Percentiles rank a stretch among this genome's conserved stretches.
Conservation (phyloP, 805 yeast genomes). For the Sugiyamaella marilandica region DNA sequence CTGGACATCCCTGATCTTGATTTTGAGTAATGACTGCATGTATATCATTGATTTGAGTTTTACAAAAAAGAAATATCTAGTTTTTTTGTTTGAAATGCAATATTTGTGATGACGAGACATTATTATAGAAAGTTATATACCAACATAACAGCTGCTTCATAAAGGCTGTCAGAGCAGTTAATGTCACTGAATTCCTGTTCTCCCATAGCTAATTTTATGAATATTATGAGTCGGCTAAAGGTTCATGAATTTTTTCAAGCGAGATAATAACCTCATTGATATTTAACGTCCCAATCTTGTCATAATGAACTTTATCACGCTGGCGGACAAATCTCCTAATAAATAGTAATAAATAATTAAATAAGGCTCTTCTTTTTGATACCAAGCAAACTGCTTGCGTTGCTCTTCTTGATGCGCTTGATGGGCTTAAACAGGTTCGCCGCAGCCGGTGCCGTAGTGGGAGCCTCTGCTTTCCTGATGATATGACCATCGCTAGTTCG, state of each 20-base stretch:
- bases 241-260: too few relatives aligned
- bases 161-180: too few relatives aligned
- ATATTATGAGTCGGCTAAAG: too few relatives aligned
- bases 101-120: background rate
- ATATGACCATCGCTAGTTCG: conserved; percentile 20
- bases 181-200: too few relatives aligned
- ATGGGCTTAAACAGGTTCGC: background rate
- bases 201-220: too few relatives aligned
- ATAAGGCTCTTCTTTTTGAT: conserved; percentile 14
- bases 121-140: too few relatives aligned
- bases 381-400: conserved; percentile 8
- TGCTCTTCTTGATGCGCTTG: conserved; percentile 6
- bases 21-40: conserved; percentile 4
- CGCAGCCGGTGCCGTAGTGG: conserved; percentile 1
- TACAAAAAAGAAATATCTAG: background rate
- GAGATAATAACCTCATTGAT: too few relatives aligned
- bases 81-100: too few relatives aligned
- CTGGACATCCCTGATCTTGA: conserved; percentile 58
- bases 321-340: too few relatives aligned
- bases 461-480: conserved; percentile 7
- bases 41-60: background rate
- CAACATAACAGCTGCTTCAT: too few relatives aligned
- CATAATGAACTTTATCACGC: too few relatives aligned
- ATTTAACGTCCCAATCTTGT: too few relatives aligned
- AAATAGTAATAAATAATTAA: conserved; percentile 5